Conservation (phyloP, 306 rosid genomes). For the Lithocarpus polystachyus region DNA sequence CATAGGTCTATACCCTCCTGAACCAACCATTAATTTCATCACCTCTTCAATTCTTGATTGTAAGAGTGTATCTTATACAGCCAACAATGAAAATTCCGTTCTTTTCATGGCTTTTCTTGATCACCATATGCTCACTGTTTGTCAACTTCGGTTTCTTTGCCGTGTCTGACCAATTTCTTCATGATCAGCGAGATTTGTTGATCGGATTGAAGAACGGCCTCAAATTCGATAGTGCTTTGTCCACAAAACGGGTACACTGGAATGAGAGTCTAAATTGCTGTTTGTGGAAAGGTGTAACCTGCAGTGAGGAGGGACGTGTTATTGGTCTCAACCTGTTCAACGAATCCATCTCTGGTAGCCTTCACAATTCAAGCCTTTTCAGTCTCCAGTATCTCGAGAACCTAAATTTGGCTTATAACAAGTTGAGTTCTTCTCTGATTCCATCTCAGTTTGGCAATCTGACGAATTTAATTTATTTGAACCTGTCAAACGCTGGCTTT, state of each 20-base stretch:
- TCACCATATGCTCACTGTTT: background rate
- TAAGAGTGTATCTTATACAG: background rate
- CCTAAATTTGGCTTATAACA: constrained; percentile 29
- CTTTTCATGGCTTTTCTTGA: constrained; percentile 19
- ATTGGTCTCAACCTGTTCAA: too few relatives aligned
- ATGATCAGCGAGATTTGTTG: constrained; percentile 21
- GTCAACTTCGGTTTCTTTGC: background rate
- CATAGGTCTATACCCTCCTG: too few relatives aligned
- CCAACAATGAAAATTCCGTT: constrained; percentile 20
- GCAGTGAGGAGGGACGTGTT: too few relatives aligned
- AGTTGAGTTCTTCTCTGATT: background rate
- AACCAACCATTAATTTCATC: too few relatives aligned
- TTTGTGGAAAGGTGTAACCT: too few relatives aligned
- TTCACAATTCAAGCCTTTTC: constrained; percentile 19
- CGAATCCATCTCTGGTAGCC: too few relatives aligned
- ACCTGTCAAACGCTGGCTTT: constrained; percentile 10
- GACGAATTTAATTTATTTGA: constrained; percentile 18
- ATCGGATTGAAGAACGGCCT: constrained; percentile 28
- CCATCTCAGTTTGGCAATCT: constrained; percentile 32
- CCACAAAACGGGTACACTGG: constrained; percentile 29
- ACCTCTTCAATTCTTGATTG: too few relatives aligned
- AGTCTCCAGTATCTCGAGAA: constrained; percentile 22
- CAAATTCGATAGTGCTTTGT: fast-evolving
- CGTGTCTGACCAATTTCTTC: constrained; percentile 8
- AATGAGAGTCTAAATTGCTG: constrained; percentile 7